These are phyloP conservation scores for Marasmius tenuissimus DNA, from an alignment of 1,284 basidiomycete genomes.

Conservation along the genomic window DNA sequence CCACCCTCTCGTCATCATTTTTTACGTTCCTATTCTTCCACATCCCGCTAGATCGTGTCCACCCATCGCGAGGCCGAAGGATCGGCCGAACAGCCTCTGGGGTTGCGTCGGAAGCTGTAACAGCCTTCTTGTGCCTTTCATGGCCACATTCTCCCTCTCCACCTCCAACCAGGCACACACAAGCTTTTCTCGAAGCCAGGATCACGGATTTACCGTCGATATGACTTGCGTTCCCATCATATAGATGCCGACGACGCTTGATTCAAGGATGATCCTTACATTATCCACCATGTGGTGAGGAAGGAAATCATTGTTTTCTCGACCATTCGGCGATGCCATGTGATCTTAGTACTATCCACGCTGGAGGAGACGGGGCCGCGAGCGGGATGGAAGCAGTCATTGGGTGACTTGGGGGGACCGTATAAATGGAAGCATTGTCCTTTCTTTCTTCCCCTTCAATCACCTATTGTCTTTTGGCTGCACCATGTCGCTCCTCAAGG, in stretches of 20 bases:
- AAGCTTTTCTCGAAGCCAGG: neutral
- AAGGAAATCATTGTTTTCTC: neutral
- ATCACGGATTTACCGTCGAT: neutral
- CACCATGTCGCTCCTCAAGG: slow-evolving; percentile 1
- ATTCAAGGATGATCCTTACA: neutral
- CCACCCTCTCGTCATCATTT: no score
- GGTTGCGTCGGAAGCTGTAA: no score
- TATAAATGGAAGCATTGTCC: neutral
- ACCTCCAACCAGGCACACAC: neutral
- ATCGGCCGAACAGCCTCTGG: no score
- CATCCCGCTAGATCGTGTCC: no score
- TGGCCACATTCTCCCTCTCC: neutral
- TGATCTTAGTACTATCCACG: neutral
- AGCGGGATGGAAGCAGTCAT: neutral
- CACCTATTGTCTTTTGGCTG: neutral
- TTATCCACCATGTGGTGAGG: neutral
- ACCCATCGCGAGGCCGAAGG: no score
- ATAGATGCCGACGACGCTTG: neutral
- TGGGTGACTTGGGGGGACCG: neutral
- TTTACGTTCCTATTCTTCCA: no score
- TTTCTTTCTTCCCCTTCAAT: neutral
- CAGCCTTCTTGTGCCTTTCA: no score
- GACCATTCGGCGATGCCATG: neutral
- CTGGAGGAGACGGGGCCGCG: no score
- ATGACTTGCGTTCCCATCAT: neutral